Evolutionary conservation across 805 yeast species (phyloP).

Genomic region (Kazachstania africana): DNA sequence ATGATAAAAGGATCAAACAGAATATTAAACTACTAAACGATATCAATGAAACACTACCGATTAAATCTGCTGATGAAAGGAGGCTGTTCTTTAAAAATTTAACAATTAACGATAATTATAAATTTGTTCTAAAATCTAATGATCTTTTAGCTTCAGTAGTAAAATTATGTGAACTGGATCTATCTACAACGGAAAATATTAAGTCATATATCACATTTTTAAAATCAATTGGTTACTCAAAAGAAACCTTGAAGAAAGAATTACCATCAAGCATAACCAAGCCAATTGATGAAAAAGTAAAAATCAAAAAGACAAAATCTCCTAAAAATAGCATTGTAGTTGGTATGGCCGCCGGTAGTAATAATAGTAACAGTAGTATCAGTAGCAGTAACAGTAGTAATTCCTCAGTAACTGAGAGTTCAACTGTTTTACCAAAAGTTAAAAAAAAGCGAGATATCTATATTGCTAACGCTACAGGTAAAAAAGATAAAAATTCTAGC

Average conservation of each 20-base stretch:
- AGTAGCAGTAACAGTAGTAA: too few species aligned
- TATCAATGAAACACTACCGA: constrained; percentile 16
- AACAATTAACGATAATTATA: constrained; percentile 3
- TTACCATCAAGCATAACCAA: constrained; percentile 3
- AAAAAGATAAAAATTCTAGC: too few species aligned
- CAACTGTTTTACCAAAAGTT: too few species aligned
- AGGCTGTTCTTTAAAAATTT: constrained; percentile 17
- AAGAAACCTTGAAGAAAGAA: constrained; percentile 2
- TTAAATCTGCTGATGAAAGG: constrained; percentile 16
- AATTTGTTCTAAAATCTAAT: constrained; percentile 1
- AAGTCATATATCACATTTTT: constrained; percentile 14
- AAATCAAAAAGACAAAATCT: too few species aligned
- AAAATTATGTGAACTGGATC: constrained; percentile 17
- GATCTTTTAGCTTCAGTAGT: constrained; percentile 10
- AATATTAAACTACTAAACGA: constrained; percentile 9
- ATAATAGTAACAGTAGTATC: neutral
- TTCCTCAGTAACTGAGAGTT: too few species aligned
- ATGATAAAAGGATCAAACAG: constrained; percentile 1
- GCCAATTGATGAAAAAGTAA: too few species aligned
- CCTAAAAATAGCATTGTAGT: neutral
- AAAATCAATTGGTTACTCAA: constrained; percentile 13
- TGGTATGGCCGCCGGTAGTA: neutral
- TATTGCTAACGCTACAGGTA: too few species aligned
- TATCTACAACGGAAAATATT: constrained; percentile 15
- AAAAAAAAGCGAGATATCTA: too few species aligned